Evolutionary conservation across 2,329 filamentous ascomycete species (phyloP).

Genomic region (Amauroascus verrucosus): DNA sequence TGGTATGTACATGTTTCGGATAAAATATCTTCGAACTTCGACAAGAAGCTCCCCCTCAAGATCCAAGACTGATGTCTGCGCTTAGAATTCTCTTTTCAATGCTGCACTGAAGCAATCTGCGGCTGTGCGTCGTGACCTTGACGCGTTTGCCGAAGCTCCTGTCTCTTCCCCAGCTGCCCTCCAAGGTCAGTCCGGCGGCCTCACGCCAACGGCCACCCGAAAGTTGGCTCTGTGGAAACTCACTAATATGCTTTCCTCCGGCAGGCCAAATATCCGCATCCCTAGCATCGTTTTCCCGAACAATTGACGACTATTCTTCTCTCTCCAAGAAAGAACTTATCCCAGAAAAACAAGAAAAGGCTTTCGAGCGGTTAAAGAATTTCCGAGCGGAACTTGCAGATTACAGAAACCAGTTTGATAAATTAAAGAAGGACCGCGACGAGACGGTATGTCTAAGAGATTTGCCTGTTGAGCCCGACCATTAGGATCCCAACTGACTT

Average conservation of each 20-base stretch:
- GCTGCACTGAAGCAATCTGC: slow-evolving; percentile 76
- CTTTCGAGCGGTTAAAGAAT: slow-evolving; percentile 69
- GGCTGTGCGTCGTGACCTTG: slow-evolving; percentile 65
- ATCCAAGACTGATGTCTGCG: background rate
- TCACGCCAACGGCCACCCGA: background rate
- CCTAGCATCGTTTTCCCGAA: slow-evolving; percentile 72
- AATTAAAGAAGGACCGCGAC: slow-evolving; percentile 65
- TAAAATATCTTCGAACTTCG: background rate
- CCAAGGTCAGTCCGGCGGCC: slow-evolving; percentile 38
- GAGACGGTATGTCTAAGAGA: slow-evolving; percentile 46
- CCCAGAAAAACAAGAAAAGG: slow-evolving; percentile 83
- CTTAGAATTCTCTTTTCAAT: slow-evolving; percentile 73
- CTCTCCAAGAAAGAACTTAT: slow-evolving; percentile 84
- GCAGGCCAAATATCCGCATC: slow-evolving; percentile 65
- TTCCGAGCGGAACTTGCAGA: slow-evolving; percentile 75
- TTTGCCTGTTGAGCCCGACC: background rate
- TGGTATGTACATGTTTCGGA: background rate
- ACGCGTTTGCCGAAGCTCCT: slow-evolving; percentile 53
- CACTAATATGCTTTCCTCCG: background rate
- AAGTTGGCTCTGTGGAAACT: background rate
- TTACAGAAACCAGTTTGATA: slow-evolving; percentile 67
- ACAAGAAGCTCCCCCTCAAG: background rate
- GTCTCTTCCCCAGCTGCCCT: slow-evolving; percentile 51
- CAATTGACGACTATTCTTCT: slow-evolving; percentile 80
- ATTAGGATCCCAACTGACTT: background rate